Conservation (phyloP, 1,139 yeast species). For the Nadsonia commutata region DNA sequence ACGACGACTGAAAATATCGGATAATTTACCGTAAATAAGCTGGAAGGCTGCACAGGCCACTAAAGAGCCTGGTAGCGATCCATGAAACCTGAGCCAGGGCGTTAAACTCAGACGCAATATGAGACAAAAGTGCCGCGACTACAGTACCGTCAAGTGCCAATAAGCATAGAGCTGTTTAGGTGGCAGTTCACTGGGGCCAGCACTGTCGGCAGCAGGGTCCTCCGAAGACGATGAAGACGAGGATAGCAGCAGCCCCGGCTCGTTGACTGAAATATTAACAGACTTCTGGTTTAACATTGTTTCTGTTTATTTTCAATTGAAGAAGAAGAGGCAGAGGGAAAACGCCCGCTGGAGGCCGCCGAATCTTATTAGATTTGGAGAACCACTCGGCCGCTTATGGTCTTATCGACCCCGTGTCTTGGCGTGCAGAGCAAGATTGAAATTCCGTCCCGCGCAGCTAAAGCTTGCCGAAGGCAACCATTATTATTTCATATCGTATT, state of each 20-base stretch:
- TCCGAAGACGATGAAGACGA: background rate
- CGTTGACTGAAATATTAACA: background rate
- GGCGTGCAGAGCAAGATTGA: background rate
- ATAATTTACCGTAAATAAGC: slow-evolving; percentile 33
- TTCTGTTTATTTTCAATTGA: background rate
- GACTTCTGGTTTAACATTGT: too few relatives aligned
- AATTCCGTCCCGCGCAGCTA: background rate
- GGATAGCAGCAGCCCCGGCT: background rate
- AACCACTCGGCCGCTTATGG: too few relatives aligned
- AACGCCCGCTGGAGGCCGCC: too few relatives aligned
- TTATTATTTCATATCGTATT: background rate
- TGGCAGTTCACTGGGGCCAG: too few relatives aligned
- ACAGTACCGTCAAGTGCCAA: slow-evolving; percentile 6
- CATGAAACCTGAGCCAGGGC: slow-evolving; percentile 4
- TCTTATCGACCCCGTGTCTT: too few relatives aligned
- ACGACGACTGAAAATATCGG: slow-evolving; percentile 41
- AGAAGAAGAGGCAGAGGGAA: background rate
- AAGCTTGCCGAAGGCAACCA: background rate
- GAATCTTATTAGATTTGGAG: too few relatives aligned
- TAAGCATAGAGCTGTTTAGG: background rate
- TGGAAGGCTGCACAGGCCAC: slow-evolving; percentile 6
- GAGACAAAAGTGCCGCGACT: slow-evolving; percentile 4
- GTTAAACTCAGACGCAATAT: slow-evolving; percentile 5
- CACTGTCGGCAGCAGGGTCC: background rate
- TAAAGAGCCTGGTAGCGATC: slow-evolving; percentile 4